Base-by-base conservation (phyloP, 2,329 filamentous ascomycete species). In the Penicillium sp. region DNA sequence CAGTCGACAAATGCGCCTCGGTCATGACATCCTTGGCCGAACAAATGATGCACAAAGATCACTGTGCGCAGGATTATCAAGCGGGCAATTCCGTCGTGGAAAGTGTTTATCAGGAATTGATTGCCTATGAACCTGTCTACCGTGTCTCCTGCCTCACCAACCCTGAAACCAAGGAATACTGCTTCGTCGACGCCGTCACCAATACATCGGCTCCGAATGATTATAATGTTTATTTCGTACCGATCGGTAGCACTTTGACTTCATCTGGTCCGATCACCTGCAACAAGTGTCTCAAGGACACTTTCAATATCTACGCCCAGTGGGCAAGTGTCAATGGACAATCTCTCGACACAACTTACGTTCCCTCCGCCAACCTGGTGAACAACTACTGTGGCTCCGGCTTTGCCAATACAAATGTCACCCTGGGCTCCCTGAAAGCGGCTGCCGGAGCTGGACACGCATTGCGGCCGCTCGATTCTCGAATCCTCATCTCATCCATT, bases 201-300 rank as follows among this genome's bases (percentile, higher is more conserved):
- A 95, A 95, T 69, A 66, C 73, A 5, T 79, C 81, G 24, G 84
- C 80, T 7, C 76, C 86, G 0, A 80, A 82, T 29, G 85, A 93
- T 65, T 79, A 82, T 32, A 91, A 90, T 62, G 78, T 93, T 33
- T 98, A 96, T 72, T 91, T 86, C 61, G 74, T 97, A 3, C 88
- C 90, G 0, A 77, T 95, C 47, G 93, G 93, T 50, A 77, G 83
- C 36, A 68, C 76, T 0, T 72, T 96, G 9, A 87, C 88, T 0
- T 76, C 74, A 32, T 43, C 33, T 11, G 78, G 78, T 24, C 74
- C 76, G n/a, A 88, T 90, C 1, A 81, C 78, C 1, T 98, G 93
- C 73, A 84, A 80, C 58, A 72, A 73, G 36, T 97, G 93, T 66
- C 75, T 93, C 38, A 76, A 84, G 61, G 76, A 87, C 51, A 91